A percentile compares a stretch with the other conserved stretches of the same genome.
These are phyloP conservation scores for Graphiopsis chlorocephala DNA, from an alignment of 2,329 filamentous ascomycete genomes.

Conservation along the genomic window DNA sequence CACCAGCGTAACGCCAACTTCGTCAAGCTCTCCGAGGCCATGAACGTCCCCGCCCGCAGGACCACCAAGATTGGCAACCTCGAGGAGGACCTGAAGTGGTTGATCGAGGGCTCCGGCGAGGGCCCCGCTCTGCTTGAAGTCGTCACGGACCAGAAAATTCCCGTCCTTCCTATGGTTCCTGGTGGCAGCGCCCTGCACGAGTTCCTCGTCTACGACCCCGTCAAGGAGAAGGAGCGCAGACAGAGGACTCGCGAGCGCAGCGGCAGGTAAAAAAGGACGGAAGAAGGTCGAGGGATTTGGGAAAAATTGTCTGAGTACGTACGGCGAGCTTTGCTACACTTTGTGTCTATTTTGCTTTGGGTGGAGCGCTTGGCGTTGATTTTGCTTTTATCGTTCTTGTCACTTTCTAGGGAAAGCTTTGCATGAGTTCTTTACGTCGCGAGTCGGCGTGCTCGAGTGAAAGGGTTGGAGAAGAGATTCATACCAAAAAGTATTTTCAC, in stretches of 20 bases:
- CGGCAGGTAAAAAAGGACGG: slow-evolving; percentile 30
- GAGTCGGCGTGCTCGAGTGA: slow-evolving; percentile 7
- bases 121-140: slow-evolving; percentile 94
- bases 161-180: slow-evolving; percentile 97
- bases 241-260: slow-evolving; percentile 36
- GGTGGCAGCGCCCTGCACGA: slow-evolving; percentile 84
- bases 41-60: slow-evolving; percentile 76
- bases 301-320: not conserved
- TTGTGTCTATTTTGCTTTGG: not conserved
- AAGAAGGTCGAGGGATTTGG: not conserved
- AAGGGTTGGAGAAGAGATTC: not conserved
- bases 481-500: not conserved
- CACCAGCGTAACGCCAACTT: slow-evolving; percentile 97
- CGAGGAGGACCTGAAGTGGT: slow-evolving; percentile 76
- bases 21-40: slow-evolving; percentile 86
- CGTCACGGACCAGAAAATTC: slow-evolving; percentile 82
- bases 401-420: not conserved
- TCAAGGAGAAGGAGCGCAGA: slow-evolving; percentile 44
- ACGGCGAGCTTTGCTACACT: not conserved
- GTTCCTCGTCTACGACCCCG: slow-evolving; percentile 83
- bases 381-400: not conserved
- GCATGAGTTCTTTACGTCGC: not conserved
- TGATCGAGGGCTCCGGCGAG: slow-evolving; percentile 69
- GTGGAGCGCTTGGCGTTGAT: slow-evolving; percentile 6
- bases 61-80: slow-evolving; percentile 74